A percentile compares a stretch with the other conserved stretches of the same genome.
phyloP scores from a whole-genome alignment of 2,329 filamentous ascomycete species.

The Xylariaceae sp. region DNA sequence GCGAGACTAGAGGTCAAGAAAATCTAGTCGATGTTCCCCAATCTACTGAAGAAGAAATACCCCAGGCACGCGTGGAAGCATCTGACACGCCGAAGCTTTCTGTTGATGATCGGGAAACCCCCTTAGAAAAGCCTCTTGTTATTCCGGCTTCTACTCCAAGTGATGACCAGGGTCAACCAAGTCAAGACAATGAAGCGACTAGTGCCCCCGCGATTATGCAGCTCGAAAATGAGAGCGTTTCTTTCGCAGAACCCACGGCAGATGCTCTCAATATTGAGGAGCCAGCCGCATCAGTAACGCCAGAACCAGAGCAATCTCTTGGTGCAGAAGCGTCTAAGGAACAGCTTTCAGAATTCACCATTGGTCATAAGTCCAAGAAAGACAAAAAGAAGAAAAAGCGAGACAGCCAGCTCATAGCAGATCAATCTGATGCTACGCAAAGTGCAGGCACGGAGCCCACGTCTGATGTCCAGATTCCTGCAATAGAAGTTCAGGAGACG shows the following conservation, averaged over 20 bases:
- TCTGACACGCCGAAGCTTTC: not conserved
- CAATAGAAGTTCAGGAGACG: slow-evolving; percentile 8
- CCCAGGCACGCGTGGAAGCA: not conserved
- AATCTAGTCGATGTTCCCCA: not conserved
- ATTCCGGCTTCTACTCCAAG: not conserved
- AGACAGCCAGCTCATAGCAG: slow-evolving; percentile 18
- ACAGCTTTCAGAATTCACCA: slow-evolving; percentile 3
- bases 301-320: slow-evolving; percentile 18
- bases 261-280: not conserved
- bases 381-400: slow-evolving; percentile 37
- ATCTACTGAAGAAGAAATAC: not conserved
- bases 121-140: not conserved
- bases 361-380: slow-evolving; percentile 31
- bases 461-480: slow-evolving; percentile 18
- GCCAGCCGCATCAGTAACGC: not conserved
- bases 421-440: slow-evolving; percentile 17
- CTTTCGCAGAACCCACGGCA: not conserved
- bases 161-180: slow-evolving; percentile 1
- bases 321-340: slow-evolving; percentile 4
- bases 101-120: not conserved
- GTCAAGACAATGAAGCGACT: slow-evolving; percentile 2
- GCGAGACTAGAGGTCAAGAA: slow-evolving; percentile 3
- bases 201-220: not conserved
- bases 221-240: not conserved
- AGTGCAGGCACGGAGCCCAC: slow-evolving; percentile 12